A percentile compares a stretch with the other conserved stretches of the same genome.
phyloP scores from a whole-genome alignment of 2,329 filamentous ascomycete genomes.

The Monilinia fructigena region DNA sequence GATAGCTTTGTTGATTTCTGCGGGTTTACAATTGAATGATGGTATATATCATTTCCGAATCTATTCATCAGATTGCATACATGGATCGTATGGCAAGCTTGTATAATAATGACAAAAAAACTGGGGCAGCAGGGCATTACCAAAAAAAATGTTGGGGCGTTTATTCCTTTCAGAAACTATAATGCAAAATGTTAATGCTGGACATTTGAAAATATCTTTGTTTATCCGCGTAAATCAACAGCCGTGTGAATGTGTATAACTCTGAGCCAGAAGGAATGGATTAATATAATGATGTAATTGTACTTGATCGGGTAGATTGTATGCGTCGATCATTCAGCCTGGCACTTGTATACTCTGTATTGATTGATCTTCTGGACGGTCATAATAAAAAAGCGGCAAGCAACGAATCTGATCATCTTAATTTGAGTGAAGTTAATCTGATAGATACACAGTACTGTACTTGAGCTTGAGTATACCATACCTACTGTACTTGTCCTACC shows the following conservation, averaged over 20 bases:
- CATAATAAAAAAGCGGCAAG: neutral
- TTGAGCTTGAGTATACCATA: no score
- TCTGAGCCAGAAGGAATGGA: no score
- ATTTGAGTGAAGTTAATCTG: neutral
- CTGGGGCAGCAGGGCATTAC: neutral
- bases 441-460: neutral
- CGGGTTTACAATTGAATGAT: neutral
- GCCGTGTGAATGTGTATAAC: neutral
- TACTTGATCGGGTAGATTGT: no score
- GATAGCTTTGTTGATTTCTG: neutral
- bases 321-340: no score
- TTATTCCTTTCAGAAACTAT: neutral
- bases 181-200: constrained; percentile 4
- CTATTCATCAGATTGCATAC: neutral
- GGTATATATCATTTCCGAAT: neutral
- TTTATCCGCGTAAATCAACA: neutral
- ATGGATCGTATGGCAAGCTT: neutral
- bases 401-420: neutral
- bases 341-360: no score
- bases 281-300: neutral
- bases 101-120: neutral
- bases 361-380: neutral
- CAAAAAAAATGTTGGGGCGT: neutral
- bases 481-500: no score
- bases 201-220: neutral